Evolutionary conservation across 139 green algal species (phyloP), one percentile per base, ranked within the genome.

Genomic region (Coelastrella sp.): DNA sequence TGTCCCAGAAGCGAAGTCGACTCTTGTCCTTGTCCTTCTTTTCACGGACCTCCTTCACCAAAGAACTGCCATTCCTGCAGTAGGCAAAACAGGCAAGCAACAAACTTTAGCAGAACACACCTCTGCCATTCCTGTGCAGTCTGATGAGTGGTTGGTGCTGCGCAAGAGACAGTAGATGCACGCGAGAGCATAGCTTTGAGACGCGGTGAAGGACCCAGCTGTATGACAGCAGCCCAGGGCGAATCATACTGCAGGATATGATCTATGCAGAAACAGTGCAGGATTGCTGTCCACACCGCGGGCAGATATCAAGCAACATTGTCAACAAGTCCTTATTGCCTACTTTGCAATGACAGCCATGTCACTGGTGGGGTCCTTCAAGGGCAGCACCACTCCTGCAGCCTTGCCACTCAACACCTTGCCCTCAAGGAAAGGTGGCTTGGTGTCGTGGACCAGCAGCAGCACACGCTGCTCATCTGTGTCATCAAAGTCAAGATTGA

Each of bases 371-470:
- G 96, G 90, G 87, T 99, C 97, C 85, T 96, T 96, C 32, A 99
- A 83, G 2, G 97, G 97, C 89, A 99, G 90, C 57, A 99, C 93
- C 30, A 96, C 91, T 60, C 96, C 93, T 41, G 43, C 37, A 21
- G 68, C 51, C 91, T 96, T 98, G 78, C 93, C 96, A 89, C 95
- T 96, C n/a, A 97, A 62, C 11, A 92, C 88, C 38, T 94, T 89
- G n/a, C 96, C 96, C 41, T 98, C 94, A 74, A 99, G 89, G 90
- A 99, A 99, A 17, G 97, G 97, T 41, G 97, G 97, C 89, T 96
- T 96, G 51, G 96, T 98, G 91, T 99, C 97, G 86, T 99, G 97
- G 71, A 99, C 96, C 60, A 99, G 89, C 89, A 99, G 94, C 74
- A 99, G 81, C 68, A 96, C 92, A 2, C 94, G 88, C 50, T 91